These are phyloP conservation scores for Salicornia ramosissima DNA, from an alignment of 148 eudicot species.

Conservation along the genomic window DNA sequence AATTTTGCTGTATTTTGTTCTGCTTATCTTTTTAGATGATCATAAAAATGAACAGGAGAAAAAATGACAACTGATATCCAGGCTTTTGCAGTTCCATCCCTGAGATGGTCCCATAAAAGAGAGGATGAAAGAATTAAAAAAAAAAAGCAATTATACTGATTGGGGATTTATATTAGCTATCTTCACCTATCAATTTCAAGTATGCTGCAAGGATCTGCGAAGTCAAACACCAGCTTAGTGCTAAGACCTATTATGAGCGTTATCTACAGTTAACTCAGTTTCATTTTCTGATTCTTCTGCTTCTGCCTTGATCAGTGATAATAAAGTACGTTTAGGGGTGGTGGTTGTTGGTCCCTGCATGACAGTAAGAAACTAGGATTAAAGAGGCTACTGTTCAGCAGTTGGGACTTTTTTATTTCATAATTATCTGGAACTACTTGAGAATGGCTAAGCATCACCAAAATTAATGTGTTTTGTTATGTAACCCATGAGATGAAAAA, in stretches of 20 bases:
- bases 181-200: slow-evolving; percentile 14
- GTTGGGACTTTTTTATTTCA: not conserved
- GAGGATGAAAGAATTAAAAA: slow-evolving; percentile 19
- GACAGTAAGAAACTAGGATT: not conserved
- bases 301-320: slow-evolving; percentile 30
- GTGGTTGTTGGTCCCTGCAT: slow-evolving; percentile 16
- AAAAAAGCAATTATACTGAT: slow-evolving; percentile 3
- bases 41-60: not conserved
- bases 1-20: not conserved
- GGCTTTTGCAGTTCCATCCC: slow-evolving; percentile 4
- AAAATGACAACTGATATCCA: not conserved
- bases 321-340: slow-evolving; percentile 26
- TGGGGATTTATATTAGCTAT: not conserved
- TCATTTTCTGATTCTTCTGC: slow-evolving; percentile 19
- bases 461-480: not conserved
- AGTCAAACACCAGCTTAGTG: slow-evolving; percentile 13
- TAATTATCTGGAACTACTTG: not conserved
- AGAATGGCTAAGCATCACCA: not conserved
- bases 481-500: not conserved
- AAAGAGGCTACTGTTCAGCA: not conserved
- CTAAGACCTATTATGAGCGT: slow-evolving; percentile 16
- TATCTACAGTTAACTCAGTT: slow-evolving; percentile 18
- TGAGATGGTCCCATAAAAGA: slow-evolving; percentile 3
- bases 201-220: slow-evolving; percentile 10
- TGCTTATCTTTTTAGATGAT: slow-evolving; percentile 14